Base-by-base conservation (phyloP, 352 stramenopile genomes). In the Thalassiosira sp. region DNA sequence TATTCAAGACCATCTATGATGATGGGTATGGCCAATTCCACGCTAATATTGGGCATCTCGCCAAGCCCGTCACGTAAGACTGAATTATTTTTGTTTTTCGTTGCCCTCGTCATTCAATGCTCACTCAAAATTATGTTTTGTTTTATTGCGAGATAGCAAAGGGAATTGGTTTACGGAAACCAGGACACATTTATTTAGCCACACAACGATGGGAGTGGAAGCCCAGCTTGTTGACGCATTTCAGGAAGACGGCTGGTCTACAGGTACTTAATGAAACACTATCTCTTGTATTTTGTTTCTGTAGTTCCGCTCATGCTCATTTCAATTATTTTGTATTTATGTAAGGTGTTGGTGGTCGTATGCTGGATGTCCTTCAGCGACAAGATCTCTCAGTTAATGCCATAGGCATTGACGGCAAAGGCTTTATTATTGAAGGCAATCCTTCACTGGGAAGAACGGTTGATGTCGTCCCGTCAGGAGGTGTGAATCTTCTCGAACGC, bases 1-100 rank as follows among this genome's bases (percentile, higher is more conserved):
- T 53, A 15, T 35, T 90, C 0, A 73, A 86, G 53, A 31, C 79
- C n/a, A 64, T 92, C 20, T 94, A 88, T 59, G 54, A 92, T 40
- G 59, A 79, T 24, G 72, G 66, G 48, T 66, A 72, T 60, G 77
- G 16, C 7, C 20, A 69, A 5, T 67, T 73, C 22, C 25, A 62
- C 13, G 53, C 70, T n/a, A 74, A 79, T 22, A 61, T 68, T 35
- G 62, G 72, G 11, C 74, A 79, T 75, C 42, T 82, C n/a, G n/a
- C 49, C 15, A 79, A 82, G 43, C 74, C 74, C 22, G 74, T 82
- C 3, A 75, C 66, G 25, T 59, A 75, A 25, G 43, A 82, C 66
- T 43, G 62, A 85, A 28, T n/a, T n/a, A n/a, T n/a, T n/a, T n/a
- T n/a, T n/a, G n/a, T n/a, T n/a, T n/a, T n/a, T n/a, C n/a, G n/a